These are phyloP conservation scores for Dactylellina parvicollis DNA, from an alignment of 2,329 filamentous ascomycete genomes.

Conservation along the genomic window DNA sequence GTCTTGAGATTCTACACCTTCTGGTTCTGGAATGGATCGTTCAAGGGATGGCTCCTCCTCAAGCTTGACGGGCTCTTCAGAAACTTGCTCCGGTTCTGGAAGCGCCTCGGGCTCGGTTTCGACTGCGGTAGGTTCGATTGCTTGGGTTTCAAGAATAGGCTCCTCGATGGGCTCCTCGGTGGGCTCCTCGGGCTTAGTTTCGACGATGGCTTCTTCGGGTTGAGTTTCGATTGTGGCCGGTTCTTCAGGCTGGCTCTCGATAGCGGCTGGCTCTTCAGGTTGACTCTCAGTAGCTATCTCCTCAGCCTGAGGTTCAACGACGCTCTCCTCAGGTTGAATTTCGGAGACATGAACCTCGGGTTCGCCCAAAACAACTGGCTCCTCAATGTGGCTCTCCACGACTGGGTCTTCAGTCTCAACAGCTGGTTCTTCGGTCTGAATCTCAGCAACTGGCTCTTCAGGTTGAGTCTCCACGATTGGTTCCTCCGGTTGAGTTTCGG, in stretches of 20 bases:
- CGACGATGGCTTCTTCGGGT: constrained; percentile 3
- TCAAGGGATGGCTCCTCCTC: constrained; percentile 3
- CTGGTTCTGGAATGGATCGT: neutral
- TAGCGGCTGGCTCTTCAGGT: neutral
- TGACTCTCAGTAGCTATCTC: constrained; percentile 7
- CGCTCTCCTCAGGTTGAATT: neutral
- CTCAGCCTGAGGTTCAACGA: neutral
- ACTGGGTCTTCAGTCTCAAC: neutral
- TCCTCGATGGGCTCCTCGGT: constrained; percentile 1
- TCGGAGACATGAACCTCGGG: constrained; percentile 5
- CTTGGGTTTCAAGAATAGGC: constrained; percentile 1
- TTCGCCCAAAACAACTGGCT: constrained; percentile 14
- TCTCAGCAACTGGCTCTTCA: neutral
- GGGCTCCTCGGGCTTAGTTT: neutral
- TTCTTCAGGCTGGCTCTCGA: neutral
- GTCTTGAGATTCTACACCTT: neutral
- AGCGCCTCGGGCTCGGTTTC: neutral
- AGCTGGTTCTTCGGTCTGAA: neutral
- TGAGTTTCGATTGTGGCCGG: constrained; percentile 1
- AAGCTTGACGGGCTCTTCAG: neutral
- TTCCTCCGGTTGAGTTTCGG: constrained; percentile 1
- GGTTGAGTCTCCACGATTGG: neutral
- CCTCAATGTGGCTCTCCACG: neutral
- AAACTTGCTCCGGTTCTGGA: neutral
- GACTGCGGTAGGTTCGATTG: neutral